These are phyloP conservation scores for Rhododendron vialii DNA, from an alignment of 148 eudicot genomes.

Conservation along the genomic window DNA sequence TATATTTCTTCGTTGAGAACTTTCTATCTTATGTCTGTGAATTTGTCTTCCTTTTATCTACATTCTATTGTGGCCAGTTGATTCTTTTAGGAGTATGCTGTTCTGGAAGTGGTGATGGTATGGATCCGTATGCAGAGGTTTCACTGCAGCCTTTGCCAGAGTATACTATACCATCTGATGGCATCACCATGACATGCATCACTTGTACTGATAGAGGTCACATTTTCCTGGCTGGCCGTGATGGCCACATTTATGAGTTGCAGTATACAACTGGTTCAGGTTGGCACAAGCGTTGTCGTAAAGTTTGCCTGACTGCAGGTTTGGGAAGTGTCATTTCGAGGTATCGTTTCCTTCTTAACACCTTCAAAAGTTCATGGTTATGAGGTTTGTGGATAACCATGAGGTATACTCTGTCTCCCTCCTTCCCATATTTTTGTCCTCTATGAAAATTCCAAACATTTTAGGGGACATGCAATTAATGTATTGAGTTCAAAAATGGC, in stretches of 20 bases:
- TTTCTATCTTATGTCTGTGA: not conserved
- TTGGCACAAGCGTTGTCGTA: slow-evolving; percentile 93
- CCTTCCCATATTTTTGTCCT: not conserved
- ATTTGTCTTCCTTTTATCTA: not conserved
- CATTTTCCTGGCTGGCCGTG: slow-evolving; percentile 90
- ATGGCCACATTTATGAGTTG: slow-evolving; percentile 91
- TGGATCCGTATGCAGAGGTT: slow-evolving; percentile 93
- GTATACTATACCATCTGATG: slow-evolving; percentile 83
- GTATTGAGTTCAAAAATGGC: not conserved
- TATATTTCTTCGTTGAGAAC: not conserved
- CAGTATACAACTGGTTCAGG: slow-evolving; percentile 83
- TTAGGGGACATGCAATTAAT: not conserved
- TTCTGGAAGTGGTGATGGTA: slow-evolving; percentile 77
- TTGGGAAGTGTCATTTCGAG: slow-evolving; percentile 84
- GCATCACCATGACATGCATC: slow-evolving; percentile 89
- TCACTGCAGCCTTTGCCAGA: slow-evolving; percentile 88
- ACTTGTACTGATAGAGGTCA: slow-evolving; percentile 82
- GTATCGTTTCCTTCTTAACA: slow-evolving; percentile 29
- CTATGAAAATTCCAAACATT: not conserved
- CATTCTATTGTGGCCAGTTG: slow-evolving; percentile 47
- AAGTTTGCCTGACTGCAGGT: slow-evolving; percentile 92
- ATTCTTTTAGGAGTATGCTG: slow-evolving; percentile 95
- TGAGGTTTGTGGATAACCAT: not conserved
- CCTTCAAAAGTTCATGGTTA: not conserved
- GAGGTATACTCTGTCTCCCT: not conserved